Percentiles rank a stretch among this genome's conserved stretches.
Conservation (phyloP, 164 flowering plant species). For the Taxillus chinensis region DNA sequence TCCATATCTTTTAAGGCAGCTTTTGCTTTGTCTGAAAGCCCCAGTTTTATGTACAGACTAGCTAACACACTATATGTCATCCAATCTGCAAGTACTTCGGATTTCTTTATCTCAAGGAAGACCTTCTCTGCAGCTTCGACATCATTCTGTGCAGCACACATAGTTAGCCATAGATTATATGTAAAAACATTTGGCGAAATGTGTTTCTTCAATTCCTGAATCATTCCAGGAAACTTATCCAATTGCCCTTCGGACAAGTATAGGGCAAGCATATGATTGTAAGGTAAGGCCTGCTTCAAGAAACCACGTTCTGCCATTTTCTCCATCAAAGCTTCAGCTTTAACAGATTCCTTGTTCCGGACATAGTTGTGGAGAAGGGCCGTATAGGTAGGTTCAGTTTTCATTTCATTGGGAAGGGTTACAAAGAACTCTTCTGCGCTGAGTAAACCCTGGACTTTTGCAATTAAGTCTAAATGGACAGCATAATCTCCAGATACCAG, state of each 20-base stretch:
- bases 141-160: constrained; percentile 45
- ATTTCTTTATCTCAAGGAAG: constrained; percentile 39
- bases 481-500: constrained; percentile 83
- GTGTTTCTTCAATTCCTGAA: constrained; percentile 49
- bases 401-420: constrained; percentile 73
- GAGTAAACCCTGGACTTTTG: constrained; percentile 63
- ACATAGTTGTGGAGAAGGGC: constrained; percentile 80
- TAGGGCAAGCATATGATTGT: constrained; percentile 63
- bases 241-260: constrained; percentile 53
- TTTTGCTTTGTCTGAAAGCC: constrained; percentile 46
- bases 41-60: constrained; percentile 43
- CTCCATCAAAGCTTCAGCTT: constrained; percentile 81
- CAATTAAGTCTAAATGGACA: constrained; percentile 84
- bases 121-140: constrained; percentile 52
- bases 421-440: constrained; percentile 86
- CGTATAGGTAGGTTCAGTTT: constrained; percentile 33
- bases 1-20: constrained; percentile 68
- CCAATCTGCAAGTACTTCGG: constrained; percentile 69
- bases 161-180: constrained; percentile 58
- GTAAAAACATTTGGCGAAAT: constrained; percentile 62
- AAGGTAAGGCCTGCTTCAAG: constrained; percentile 52
- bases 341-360: constrained; percentile 32
- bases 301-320: constrained; percentile 74
- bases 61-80: constrained; percentile 63
- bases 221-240: constrained; percentile 44